Conservation (phyloP, 352 stramenopile genomes). For the Phytophthora fragariaefolia region DNA sequence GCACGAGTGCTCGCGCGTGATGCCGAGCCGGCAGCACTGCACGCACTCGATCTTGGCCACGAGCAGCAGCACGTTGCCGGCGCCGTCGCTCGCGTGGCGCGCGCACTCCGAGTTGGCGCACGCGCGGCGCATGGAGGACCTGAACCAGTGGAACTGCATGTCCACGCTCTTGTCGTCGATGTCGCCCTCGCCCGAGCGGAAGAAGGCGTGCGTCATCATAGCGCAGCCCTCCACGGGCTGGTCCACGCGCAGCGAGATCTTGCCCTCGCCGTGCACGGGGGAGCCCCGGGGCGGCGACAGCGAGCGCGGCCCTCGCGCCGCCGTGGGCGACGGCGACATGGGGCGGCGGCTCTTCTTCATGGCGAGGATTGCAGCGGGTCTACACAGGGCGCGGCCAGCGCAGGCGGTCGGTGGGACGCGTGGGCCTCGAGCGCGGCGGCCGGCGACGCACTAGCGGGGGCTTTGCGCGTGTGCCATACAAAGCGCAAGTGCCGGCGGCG, state of each 20-base stretch:
- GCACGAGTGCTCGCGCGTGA: constrained; percentile 70
- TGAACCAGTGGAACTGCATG: constrained; percentile 76
- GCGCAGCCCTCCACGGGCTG: constrained; percentile 73
- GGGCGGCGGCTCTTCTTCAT: constrained; percentile 41
- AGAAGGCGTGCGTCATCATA: constrained; percentile 84
- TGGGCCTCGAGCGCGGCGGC: constrained; percentile 13
- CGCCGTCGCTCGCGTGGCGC: constrained; percentile 51
- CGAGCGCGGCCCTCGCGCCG: constrained; percentile 24
- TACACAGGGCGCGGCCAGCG: too few relatives aligned
- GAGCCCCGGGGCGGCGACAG: constrained; percentile 60
- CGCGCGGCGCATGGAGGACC: constrained; percentile 56
- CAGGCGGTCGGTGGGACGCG: constrained; percentile 7
- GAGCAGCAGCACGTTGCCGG: constrained; percentile 72
- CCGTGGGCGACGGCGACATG: constrained; percentile 38
- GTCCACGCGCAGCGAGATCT: constrained; percentile 79
- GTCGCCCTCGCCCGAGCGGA: constrained; percentile 68
- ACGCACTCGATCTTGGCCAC: constrained; percentile 80
- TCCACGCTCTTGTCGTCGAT: constrained; percentile 78
- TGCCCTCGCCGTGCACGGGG: constrained; percentile 66
- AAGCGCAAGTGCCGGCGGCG: constrained; percentile 12
- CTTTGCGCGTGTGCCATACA: constrained; percentile 28
- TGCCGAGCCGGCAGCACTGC: constrained; percentile 66
- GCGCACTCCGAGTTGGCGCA: constrained; percentile 72
- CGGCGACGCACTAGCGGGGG: constrained; percentile 16
- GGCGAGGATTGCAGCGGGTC: constrained; percentile 6